Evolutionary conservation across 768 basidiomycete genomes (phyloP).

Genomic region (Boletales sp.): DNA sequence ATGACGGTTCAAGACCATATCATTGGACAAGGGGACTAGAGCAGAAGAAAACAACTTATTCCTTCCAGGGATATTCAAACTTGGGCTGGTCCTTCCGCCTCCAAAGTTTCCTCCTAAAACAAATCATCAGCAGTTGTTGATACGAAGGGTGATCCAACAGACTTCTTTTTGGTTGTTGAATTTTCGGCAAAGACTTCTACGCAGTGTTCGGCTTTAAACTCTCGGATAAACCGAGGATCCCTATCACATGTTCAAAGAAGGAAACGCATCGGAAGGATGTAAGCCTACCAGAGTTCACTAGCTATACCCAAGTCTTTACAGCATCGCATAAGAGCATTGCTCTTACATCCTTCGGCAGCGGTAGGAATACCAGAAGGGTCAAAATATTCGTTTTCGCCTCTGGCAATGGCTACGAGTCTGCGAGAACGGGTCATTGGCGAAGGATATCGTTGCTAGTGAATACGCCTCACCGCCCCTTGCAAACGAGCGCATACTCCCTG

Average conservation of each 20-base stretch:
- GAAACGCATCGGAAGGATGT: not conserved
- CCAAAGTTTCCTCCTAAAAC: slow-evolving; percentile 82
- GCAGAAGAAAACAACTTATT: slow-evolving; percentile 37
- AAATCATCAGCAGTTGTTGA: slow-evolving; percentile 4
- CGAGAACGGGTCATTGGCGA: not conserved
- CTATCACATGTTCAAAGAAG: slow-evolving; percentile 34
- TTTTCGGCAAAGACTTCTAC: slow-evolving; percentile 87
- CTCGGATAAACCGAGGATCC: slow-evolving; percentile 94
- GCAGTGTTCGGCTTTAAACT: slow-evolving; percentile 84
- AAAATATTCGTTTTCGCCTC: slow-evolving; percentile 97
- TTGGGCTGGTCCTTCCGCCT: slow-evolving; percentile 81
- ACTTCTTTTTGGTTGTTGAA: slow-evolving; percentile 87
- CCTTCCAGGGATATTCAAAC: slow-evolving; percentile 87
- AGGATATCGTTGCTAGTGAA: not conserved
- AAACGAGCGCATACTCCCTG: slow-evolving; percentile 92
- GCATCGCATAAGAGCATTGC: slow-evolving; percentile 95
- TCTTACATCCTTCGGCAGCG: slow-evolving; percentile 92
- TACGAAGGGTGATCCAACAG: slow-evolving; percentile 22
- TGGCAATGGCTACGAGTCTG: slow-evolving; percentile 85
- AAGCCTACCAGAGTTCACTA: slow-evolving; percentile 84
- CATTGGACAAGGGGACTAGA: not conserved
- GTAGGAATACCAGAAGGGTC: slow-evolving; percentile 88
- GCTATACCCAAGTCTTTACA: slow-evolving; percentile 96
- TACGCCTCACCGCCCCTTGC: slow-evolving; percentile 71
- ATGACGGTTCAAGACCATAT: no score